These are phyloP conservation scores for Xylariomycetidae sp. DNA, from an alignment of 2,329 filamentous ascomycete species.

Conservation along the genomic window DNA sequence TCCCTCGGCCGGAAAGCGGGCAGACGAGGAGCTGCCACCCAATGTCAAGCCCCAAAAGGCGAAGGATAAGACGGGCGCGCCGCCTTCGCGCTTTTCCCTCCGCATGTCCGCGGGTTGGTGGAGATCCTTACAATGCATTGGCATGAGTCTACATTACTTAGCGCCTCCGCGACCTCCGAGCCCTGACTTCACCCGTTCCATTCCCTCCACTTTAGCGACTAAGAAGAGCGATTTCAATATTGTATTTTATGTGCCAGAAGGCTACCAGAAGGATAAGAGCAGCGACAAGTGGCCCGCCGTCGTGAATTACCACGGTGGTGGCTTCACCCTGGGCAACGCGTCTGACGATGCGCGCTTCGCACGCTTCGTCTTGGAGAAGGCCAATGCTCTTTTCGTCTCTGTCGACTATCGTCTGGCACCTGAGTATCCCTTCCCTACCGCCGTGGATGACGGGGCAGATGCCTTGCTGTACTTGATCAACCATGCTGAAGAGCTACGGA, in stretches of 20 bases:
- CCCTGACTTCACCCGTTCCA: conserved; percentile 54
- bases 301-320: conserved; percentile 65
- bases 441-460: conserved; percentile 62
- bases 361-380: conserved; percentile 43
- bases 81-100: conserved; percentile 53
- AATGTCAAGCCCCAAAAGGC: conserved; percentile 16
- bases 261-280: conserved; percentile 26
- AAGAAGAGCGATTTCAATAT: conserved; percentile 31
- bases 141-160: conserved; percentile 63
- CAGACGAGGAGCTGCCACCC: conserved; percentile 9
- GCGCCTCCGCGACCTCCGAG: conserved; percentile 55
- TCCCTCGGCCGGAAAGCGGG: neutral
- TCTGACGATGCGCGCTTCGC: conserved; percentile 62
- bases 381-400: conserved; percentile 56
- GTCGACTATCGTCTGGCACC: conserved; percentile 67
- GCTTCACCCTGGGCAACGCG: conserved; percentile 59
- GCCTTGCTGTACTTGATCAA: conserved; percentile 56
- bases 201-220: conserved; percentile 39
- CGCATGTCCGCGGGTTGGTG: conserved; percentile 60
- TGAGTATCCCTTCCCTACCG: conserved; percentile 58
- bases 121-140: conserved; percentile 63
- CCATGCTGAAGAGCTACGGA: conserved; percentile 50
- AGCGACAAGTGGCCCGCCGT: conserved; percentile 44
- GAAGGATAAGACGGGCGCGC: conserved; percentile 19
- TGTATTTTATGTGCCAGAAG: conserved; percentile 38